These are phyloP conservation scores for Gentiana straminea DNA, from an alignment of 257 asterid species.

Conservation along the genomic window DNA sequence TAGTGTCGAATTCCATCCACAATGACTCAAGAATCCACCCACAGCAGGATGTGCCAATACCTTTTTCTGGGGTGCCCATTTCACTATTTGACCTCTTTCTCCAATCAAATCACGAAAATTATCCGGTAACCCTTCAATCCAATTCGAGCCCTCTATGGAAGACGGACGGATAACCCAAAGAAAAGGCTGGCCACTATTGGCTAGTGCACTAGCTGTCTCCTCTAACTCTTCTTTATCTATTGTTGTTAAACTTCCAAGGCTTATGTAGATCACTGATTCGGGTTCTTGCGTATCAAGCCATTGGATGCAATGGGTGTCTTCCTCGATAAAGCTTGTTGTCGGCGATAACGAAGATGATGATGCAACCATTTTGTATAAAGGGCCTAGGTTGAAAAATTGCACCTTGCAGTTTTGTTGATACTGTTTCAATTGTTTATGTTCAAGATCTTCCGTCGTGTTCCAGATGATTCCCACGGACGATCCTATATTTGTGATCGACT, in stretches of 20 bases:
- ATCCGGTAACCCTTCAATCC: slow-evolving; percentile 13
- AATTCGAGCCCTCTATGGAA: slow-evolving; percentile 10
- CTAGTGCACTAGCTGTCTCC: slow-evolving; percentile 45
- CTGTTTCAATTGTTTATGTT: slow-evolving; percentile 12
- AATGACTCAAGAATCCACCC: slow-evolving; percentile 20
- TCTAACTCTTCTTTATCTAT: slow-evolving; percentile 13
- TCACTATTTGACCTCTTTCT: slow-evolving; percentile 15
- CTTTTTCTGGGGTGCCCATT: slow-evolving; percentile 26
- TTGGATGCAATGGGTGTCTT: slow-evolving; percentile 26
- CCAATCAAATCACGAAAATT: slow-evolving; percentile 3
- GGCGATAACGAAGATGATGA: slow-evolving; percentile 9
- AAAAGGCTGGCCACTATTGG: slow-evolving; percentile 24
- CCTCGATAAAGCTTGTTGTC: slow-evolving; percentile 21
- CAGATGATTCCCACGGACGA: slow-evolving; percentile 34
- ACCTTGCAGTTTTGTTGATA: slow-evolving; percentile 24
- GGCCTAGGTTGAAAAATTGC: slow-evolving; percentile 48
- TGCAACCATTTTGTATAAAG: slow-evolving; percentile 39
- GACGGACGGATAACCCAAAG: slow-evolving; percentile 46
- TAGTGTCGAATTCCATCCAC: slow-evolving; percentile 20
- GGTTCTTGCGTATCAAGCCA: slow-evolving; percentile 38
- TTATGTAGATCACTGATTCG: slow-evolving; percentile 34
- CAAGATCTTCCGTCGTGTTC: slow-evolving; percentile 28
- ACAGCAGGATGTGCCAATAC: slow-evolving; percentile 23
- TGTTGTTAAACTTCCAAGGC: slow-evolving; percentile 34
- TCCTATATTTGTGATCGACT: slow-evolving; percentile 12